Evolutionary conservation across 148 eudicot species (phyloP).

Genomic region (Rhododendron williamsianum): DNA sequence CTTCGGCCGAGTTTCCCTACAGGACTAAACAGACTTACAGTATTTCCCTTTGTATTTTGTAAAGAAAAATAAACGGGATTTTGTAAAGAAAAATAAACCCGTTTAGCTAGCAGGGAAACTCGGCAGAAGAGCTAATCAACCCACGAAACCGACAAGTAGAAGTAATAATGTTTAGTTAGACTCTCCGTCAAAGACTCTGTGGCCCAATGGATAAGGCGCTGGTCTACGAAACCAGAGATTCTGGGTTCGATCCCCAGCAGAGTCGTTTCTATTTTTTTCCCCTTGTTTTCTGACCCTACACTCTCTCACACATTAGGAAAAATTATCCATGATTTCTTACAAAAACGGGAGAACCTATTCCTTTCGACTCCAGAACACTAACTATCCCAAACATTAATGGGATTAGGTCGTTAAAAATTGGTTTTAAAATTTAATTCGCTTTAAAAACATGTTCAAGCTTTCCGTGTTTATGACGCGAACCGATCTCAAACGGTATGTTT

Average conservation of each 20-base stretch:
- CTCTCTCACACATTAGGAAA: not conserved
- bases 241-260: constrained; percentile 37
- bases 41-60: too few species aligned
- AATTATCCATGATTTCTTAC: not conserved
- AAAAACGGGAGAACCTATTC: not conserved
- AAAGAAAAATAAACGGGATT: too few species aligned
- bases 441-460: not conserved
- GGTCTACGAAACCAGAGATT: constrained; percentile 97
- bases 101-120: too few species aligned
- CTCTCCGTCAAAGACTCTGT: constrained; percentile 13
- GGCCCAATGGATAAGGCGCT: constrained; percentile 99
- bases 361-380: not conserved
- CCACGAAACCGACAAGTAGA: too few species aligned
- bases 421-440: not conserved
- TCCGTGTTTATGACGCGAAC: not conserved
- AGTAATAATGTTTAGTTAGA: too few species aligned
- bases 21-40: too few species aligned
- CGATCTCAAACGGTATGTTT: not conserved
- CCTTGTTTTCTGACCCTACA: not conserved
- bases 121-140: too few species aligned
- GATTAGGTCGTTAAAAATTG: not conserved
- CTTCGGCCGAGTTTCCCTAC: too few species aligned
- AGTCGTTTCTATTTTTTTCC: not conserved
- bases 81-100: too few species aligned
- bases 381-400: not conserved